phyloP scores from a whole-genome alignment of 495 filamentous ascomycete genomes.

The Tetracladium marchalianum region DNA sequence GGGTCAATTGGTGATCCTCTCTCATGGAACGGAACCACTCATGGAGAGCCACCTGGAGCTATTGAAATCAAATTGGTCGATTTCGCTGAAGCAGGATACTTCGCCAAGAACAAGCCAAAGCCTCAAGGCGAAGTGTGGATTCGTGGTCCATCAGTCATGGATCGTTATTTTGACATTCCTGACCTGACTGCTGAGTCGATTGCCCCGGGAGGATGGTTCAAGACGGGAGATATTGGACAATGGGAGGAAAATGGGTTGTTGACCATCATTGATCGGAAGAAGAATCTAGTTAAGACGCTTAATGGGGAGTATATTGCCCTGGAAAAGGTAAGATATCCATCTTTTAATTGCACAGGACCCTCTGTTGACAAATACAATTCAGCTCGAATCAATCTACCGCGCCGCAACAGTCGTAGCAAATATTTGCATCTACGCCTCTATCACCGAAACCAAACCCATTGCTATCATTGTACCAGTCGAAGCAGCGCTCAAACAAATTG shows the following conservation, averaged over 20 bases:
- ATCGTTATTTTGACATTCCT: constrained; percentile 69
- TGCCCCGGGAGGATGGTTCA: constrained; percentile 81
- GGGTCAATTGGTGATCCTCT: constrained; percentile 78
- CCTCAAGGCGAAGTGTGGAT: constrained; percentile 93
- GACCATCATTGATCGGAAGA: constrained; percentile 89
- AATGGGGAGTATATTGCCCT: constrained; percentile 97
- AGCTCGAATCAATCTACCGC: constrained; percentile 88
- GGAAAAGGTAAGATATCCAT: constrained; percentile 51
- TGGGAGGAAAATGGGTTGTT: constrained; percentile 73
- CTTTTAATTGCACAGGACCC: not conserved
- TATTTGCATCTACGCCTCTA: constrained; percentile 85
- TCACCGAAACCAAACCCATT: constrained; percentile 70
- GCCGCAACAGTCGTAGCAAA: constrained; percentile 75
- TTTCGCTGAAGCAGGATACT: constrained; percentile 87
- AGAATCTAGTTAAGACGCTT: constrained; percentile 91
- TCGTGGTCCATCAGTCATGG: constrained; percentile 63
- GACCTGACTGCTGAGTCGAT: constrained; percentile 68
- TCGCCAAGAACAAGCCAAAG: constrained; percentile 67
- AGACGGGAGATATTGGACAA: constrained; percentile 89
- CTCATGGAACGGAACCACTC: constrained; percentile 71
- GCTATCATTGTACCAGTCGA: constrained; percentile 92
- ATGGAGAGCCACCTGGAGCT: constrained; percentile 67
- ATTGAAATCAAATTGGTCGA: constrained; percentile 93
- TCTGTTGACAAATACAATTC: not conserved
- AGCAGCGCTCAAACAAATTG: constrained; percentile 70